Base-by-base conservation (phyloP, 352 stramenopile genomes). In the Paralagenidium karlingii region DNA sequence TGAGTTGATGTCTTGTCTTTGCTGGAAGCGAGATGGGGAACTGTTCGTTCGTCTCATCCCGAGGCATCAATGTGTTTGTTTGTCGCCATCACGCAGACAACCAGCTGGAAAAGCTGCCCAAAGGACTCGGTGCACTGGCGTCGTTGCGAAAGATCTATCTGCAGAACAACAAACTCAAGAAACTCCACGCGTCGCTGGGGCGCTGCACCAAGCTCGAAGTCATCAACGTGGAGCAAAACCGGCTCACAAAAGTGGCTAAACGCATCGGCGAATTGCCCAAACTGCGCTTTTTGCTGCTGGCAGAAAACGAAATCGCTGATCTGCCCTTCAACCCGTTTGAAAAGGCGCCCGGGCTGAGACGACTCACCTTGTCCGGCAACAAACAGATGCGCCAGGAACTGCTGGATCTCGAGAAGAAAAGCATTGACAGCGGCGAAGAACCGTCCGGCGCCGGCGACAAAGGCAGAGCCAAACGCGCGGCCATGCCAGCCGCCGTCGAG, bases 161-260 rank as follows among this genome's bases (percentile, higher is more conserved):
- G 34, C 79, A 91, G 33, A 68, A 88, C 58, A 94, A 93, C 45
- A 49, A 53, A 16, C 44, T 94, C 15, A 65, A 48, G 9, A 94
- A 94, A 38, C 54, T 94, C 10, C 77, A 89, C 39, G 44, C 75
- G 2, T 85, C 70, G 3, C 58, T 94, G 5, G 81, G 80, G 7
- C 65, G 78, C 8, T 92, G 77, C 41, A 36, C 38, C 24, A 68
- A 81, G 48, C 54, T 93, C 5, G 80, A 94, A 21, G 50, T 92
- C 11, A 63, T 93, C 43, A 94, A 92, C 40, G 57, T 79, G 2
- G 81, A 92, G 43, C 60, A 92, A 46, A 93, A 94, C 33, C 46
- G 40, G n/a, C 58, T 94, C 21, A 60, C 38, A 4, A 88, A 86
- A 63, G 74, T 94, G 20, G 75, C 75, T 2, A 91, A 92, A 47